These are phyloP conservation scores for Aureobasidium sp. DNA, from an alignment of 2,329 filamentous ascomycete genomes.

Conservation along the genomic window DNA sequence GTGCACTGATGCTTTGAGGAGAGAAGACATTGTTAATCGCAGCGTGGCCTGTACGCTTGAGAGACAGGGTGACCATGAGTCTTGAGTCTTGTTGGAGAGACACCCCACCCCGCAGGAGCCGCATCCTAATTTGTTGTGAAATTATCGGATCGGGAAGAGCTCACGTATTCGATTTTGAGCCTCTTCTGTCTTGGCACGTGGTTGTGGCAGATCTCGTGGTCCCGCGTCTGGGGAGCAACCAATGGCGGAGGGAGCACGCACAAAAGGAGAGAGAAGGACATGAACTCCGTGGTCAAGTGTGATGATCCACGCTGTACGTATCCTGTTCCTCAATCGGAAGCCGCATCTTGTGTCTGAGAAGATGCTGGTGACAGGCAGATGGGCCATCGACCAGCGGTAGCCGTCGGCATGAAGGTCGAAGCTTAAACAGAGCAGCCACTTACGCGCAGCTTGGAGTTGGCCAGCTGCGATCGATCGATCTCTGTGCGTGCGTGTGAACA, in stretches of 20 bases:
- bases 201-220: neutral
- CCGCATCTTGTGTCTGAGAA: neutral
- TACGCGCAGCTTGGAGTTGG: neutral
- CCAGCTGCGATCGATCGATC: neutral
- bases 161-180: neutral
- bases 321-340: neutral
- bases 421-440: neutral
- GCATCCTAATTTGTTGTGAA: neutral
- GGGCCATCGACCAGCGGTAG: neutral
- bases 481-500: neutral
- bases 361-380: neutral
- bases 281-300: neutral
- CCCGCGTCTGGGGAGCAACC: neutral
- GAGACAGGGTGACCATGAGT: neutral
- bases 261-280: neutral
- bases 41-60: neutral
- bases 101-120: neutral
- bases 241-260: neutral
- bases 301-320: neutral
- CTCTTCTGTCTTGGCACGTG: neutral
- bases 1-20: neutral
- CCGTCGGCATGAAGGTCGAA: neutral
- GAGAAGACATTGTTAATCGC: neutral
- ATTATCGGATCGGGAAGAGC: neutral
- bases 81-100: neutral